phyloP scores from a whole-genome alignment of 441 rosid genomes.

The Croton laevigatus region DNA sequence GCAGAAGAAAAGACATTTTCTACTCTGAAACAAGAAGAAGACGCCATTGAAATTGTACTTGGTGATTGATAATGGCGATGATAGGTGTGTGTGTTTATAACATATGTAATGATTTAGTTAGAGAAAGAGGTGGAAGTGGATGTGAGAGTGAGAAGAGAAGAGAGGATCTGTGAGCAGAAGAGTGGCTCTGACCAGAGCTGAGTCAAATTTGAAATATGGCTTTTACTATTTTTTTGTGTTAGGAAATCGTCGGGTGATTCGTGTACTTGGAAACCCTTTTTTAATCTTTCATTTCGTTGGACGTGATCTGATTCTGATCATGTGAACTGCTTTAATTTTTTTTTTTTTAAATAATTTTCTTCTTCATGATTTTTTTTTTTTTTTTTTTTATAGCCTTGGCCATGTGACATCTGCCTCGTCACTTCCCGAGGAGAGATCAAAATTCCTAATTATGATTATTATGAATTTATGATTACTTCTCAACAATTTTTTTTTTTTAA shows the following conservation, averaged over 20 bases:
- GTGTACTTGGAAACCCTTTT: background rate
- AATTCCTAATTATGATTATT: no score
- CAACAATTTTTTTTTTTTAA: no score
- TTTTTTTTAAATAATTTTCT: background rate
- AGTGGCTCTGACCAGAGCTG: background rate
- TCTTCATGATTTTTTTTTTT: background rate
- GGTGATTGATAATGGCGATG: background rate
- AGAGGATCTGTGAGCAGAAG: background rate
- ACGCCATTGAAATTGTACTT: conserved; percentile 7
- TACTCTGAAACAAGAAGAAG: conserved; percentile 33
- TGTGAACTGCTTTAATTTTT: conserved; percentile 3
- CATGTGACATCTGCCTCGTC: no score
- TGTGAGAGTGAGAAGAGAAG: background rate
- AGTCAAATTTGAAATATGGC: background rate
- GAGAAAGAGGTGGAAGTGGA: background rate
- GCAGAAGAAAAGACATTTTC: conserved; percentile 35
- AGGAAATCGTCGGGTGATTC: conserved; percentile 12
- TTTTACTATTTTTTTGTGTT: background rate
- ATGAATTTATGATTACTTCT: no score
- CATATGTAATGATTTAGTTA: background rate
- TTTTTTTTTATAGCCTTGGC: no score
- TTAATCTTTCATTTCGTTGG: background rate
- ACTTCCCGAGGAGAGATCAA: no score
- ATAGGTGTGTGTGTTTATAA: background rate
- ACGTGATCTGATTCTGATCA: background rate